Conservation (phyloP, 2,329 filamentous ascomycete species). For the Penicillium concentricum region DNA sequence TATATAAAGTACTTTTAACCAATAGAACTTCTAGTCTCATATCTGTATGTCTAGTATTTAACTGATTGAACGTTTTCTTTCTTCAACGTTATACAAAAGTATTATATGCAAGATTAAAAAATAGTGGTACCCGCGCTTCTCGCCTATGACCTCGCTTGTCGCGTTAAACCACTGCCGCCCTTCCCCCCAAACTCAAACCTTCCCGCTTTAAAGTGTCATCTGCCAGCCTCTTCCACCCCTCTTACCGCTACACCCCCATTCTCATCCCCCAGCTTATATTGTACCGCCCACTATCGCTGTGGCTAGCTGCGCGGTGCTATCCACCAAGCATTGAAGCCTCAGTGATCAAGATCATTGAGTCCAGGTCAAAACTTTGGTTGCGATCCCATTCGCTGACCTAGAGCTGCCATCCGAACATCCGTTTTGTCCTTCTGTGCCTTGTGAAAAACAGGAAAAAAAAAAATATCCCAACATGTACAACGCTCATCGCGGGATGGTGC, state of each 20-base stretch:
- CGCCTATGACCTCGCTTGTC: slow-evolving; percentile 34
- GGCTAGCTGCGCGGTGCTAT: slow-evolving; percentile 25
- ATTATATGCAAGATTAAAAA: background rate
- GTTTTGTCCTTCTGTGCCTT: background rate
- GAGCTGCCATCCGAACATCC: background rate
- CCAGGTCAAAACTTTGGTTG: slow-evolving; percentile 1
- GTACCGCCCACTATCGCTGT: slow-evolving; percentile 14
- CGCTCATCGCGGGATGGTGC: slow-evolving; percentile 76
- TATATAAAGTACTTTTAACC: background rate
- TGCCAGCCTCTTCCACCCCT: slow-evolving; percentile 23
- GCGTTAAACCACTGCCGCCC: slow-evolving; percentile 37
- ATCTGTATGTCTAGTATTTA: background rate
- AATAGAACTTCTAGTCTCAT: background rate
- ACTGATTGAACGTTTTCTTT: background rate
- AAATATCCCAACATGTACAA: slow-evolving; percentile 68
- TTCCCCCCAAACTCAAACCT: slow-evolving; percentile 21
- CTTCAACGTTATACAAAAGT: background rate
- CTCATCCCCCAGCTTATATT: slow-evolving; percentile 2
- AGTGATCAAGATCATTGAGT: slow-evolving; percentile 18
- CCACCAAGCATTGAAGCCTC: slow-evolving; percentile 25
- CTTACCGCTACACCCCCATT: slow-evolving; percentile 8
- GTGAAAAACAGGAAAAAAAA: background rate
- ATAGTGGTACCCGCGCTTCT: slow-evolving; percentile 16
- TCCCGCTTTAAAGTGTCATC: slow-evolving; percentile 19
- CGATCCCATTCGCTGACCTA: background rate